Evolutionary conservation across 345 rosid species (phyloP).

Genomic region (Hypericum androsaemum): DNA sequence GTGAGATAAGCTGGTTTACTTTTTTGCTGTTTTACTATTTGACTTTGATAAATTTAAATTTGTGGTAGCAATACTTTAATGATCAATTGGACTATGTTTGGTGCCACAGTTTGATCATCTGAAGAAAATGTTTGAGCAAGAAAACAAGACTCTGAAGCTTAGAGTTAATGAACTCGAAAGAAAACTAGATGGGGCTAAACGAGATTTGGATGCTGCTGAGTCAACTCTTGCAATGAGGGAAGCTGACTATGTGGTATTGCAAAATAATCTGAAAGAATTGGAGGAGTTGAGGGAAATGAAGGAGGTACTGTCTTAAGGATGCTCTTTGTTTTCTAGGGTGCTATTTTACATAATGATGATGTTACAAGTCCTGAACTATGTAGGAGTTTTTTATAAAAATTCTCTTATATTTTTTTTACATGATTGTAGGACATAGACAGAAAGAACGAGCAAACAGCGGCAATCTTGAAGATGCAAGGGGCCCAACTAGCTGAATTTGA

Average conservation of each 20-base stretch:
- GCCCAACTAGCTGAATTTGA: slow-evolving; percentile 87
- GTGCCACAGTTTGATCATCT: slow-evolving; percentile 37
- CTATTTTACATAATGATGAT: neutral
- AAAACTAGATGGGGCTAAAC: slow-evolving; percentile 42
- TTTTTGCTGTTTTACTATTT: neutral
- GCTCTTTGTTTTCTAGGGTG: neutral
- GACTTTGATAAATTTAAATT: neutral
- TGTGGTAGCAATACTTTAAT: slow-evolving; percentile 4
- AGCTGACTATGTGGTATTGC: slow-evolving; percentile 42
- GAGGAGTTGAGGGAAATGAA: slow-evolving; percentile 92
- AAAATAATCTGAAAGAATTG: slow-evolving; percentile 67
- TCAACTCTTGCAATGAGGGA: slow-evolving; percentile 43
- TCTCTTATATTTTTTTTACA: neutral
- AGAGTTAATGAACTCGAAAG: slow-evolving; percentile 56
- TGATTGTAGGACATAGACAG: slow-evolving; percentile 76
- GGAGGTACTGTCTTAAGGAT: slow-evolving; percentile 43
- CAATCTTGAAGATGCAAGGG: slow-evolving; percentile 91
- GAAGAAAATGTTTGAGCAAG: slow-evolving; percentile 55
- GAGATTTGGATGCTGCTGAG: slow-evolving; percentile 42
- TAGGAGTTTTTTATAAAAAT: neutral
- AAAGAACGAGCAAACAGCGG: slow-evolving; percentile 95
- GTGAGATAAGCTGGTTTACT: slow-evolving; percentile 20
- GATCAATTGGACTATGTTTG: neutral
- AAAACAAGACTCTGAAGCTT: slow-evolving; percentile 47
- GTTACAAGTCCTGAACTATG: no score